phyloP scores from a whole-genome alignment of 2,329 filamentous ascomycete species.

The Sporothrix pseudoabietina region DNA sequence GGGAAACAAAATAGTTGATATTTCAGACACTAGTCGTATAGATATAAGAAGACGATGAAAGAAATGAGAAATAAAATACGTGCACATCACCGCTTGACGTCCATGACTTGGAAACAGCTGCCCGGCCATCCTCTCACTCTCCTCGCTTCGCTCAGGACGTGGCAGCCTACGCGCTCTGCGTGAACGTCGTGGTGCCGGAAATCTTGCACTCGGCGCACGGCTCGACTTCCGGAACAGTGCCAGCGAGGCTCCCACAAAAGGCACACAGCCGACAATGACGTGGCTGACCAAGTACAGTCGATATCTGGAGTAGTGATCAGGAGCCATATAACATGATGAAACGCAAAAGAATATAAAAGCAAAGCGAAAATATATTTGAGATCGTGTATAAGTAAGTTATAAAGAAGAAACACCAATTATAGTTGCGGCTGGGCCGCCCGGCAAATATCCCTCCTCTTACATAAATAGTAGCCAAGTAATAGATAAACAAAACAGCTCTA shows the following conservation, averaged over 20 bases:
- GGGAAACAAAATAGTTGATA: slow-evolving; percentile 1
- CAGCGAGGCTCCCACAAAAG: not conserved
- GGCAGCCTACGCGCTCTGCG: too few species aligned
- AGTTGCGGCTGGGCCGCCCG: too few species aligned
- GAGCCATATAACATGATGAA: not conserved
- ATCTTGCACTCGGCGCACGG: slow-evolving; percentile 37
- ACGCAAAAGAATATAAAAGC: not conserved
- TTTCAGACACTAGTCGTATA: slow-evolving; percentile 8
- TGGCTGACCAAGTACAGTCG: not conserved
- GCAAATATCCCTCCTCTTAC: too few species aligned
- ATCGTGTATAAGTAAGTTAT: not conserved
- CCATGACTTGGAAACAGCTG: too few species aligned
- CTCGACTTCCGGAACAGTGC: not conserved
- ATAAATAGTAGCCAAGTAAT: too few species aligned
- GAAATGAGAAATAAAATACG: not conserved
- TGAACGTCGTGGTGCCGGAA: slow-evolving; percentile 51
- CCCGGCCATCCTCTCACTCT: not conserved
- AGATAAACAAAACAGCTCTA: too few species aligned
- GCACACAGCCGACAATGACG: not conserved
- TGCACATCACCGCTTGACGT: too few species aligned
- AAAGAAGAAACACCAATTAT: too few species aligned
- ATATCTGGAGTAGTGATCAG: not conserved
- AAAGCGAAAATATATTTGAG: not conserved
- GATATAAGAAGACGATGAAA: too few species aligned
- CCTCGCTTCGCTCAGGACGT: not conserved